Evolutionary conservation across 345 rosid species (phyloP), one percentile per base, ranked within the genome.

Genomic region (Brassica nigra): DNA sequence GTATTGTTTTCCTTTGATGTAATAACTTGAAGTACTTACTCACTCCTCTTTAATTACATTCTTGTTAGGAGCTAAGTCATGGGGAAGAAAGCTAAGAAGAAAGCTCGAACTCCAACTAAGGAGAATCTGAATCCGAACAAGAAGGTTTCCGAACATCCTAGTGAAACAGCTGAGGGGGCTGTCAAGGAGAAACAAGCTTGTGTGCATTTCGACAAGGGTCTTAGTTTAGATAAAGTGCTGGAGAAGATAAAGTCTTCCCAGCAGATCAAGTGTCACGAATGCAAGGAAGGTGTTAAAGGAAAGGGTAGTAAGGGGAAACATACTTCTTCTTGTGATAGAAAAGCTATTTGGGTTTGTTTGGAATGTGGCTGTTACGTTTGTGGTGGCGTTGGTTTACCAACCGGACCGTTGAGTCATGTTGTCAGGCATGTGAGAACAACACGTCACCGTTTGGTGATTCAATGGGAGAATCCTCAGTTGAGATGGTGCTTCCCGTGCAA

Each of bases 261-360:
- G 58, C 78, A 81, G 77, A 36, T 82, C n/a, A 86, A 83, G 78
- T 93, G 99, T 44, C 92, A 87, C 59, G 95, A 89, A 81, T 96
- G 99, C 71, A 85, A 86, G 57, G 94, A 86, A 77, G 89, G 89
- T n/a, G 84, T 59, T 83, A 89, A 83, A 82, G 94, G 85, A 63
- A 96, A 88, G 77, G 88, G 90, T 71, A 88, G 81, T 77, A 89
- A 84, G 66, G 95, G 86, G 54, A 91, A 90, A 84, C 88, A 86
- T 47, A 65, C 83, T 58, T 83, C 83, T 11, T 70, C 83, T 11
- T 70, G 37, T 29, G 85, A 89, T 27, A 79, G 79, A 0, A 92
- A 86, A 82, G 95, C 93, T 62, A 84, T 89, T 52, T 96, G 99
- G 99, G 80, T 93, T 80, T 96, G 99, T 79, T 89, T 96, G 88